Evolutionary conservation across 805 yeast species (phyloP).

Genomic region (Lipomyces sp.): DNA sequence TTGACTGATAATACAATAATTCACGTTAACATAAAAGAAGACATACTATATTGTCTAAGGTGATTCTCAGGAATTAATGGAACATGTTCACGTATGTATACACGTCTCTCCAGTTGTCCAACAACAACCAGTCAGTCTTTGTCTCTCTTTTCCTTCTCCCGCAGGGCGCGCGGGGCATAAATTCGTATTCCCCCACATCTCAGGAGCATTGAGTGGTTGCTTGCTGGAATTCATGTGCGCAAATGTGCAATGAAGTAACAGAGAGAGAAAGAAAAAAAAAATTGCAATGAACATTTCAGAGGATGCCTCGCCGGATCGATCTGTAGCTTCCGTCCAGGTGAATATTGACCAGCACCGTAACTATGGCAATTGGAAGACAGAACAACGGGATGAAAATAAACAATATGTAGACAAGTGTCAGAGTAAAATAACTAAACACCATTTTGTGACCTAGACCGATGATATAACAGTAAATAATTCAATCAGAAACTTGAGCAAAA

Average conservation of each 20-base stretch:
- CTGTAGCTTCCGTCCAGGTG: background rate
- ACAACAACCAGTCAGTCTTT: too few species aligned
- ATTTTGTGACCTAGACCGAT: background rate
- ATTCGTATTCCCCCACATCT: too few species aligned
- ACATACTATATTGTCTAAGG: too few species aligned
- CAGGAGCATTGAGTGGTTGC: too few species aligned
- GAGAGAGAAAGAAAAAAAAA: background rate
- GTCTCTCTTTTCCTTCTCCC: too few species aligned
- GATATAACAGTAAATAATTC: background rate
- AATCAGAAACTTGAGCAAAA: background rate
- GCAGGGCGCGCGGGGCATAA: too few species aligned
- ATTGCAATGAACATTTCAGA: background rate
- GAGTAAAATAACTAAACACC: background rate
- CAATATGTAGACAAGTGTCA: background rate
- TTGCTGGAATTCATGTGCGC: background rate
- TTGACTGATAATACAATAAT: too few species aligned
- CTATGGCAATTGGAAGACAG: conserved; percentile 2
- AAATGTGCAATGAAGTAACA: background rate
- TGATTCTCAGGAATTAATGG: too few species aligned
- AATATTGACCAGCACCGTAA: background rate
- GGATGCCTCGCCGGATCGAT: background rate
- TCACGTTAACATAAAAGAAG: too few species aligned
- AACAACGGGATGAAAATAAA: conserved; percentile 1
- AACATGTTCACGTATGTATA: too few species aligned
- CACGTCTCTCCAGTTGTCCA: too few species aligned